phyloP scores from a whole-genome alignment of 1,284 basidiomycete species.

The Golubevia pallescens region DNA sequence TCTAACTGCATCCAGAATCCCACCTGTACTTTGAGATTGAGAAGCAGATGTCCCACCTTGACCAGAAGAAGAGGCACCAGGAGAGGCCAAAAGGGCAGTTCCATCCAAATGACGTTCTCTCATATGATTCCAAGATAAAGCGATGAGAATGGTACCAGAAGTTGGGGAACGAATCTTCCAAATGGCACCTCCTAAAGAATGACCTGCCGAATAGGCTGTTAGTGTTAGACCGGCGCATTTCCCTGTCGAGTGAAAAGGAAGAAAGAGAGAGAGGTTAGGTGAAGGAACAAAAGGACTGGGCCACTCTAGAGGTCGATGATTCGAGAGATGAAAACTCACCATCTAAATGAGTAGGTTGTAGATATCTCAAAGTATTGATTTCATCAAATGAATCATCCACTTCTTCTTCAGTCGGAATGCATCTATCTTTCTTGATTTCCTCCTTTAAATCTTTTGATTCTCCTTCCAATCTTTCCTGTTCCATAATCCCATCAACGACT shows the following conservation, averaged over 20 bases:
- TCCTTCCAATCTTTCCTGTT: conserved; percentile 33
- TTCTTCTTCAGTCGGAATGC: conserved; percentile 78
- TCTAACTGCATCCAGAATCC: conserved; percentile 36
- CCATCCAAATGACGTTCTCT: conserved; percentile 94
- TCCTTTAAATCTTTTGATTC: conserved; percentile 65
- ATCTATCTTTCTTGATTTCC: conserved; percentile 46
- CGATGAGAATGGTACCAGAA: conserved; percentile 92
- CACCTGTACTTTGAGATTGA: conserved; percentile 19
- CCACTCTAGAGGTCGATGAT: conserved; percentile 30
- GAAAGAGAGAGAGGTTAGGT: conserved; percentile 62
- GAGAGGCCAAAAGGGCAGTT: conserved; percentile 70
- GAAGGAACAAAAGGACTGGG: too few relatives aligned
- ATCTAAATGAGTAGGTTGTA: conserved; percentile 92
- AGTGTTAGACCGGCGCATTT: conserved; percentile 90
- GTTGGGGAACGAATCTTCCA: conserved; percentile 98
- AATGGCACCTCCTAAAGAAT: conserved; percentile 93
- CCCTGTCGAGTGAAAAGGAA: conserved; percentile 67
- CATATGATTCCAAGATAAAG: conserved; percentile 95
- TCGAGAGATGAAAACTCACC: conserved; percentile 69
- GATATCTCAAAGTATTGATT: conserved; percentile 89
- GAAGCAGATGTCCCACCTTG: too few relatives aligned
- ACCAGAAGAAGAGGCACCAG: conserved; percentile 5
- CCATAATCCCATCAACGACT: too few relatives aligned
- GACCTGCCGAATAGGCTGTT: conserved; percentile 93
- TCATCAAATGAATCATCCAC: conserved; percentile 94